These are phyloP conservation scores for Chrysoporthe puriensis DNA, from an alignment of 2,329 filamentous ascomycete species.

Conservation along the genomic window DNA sequence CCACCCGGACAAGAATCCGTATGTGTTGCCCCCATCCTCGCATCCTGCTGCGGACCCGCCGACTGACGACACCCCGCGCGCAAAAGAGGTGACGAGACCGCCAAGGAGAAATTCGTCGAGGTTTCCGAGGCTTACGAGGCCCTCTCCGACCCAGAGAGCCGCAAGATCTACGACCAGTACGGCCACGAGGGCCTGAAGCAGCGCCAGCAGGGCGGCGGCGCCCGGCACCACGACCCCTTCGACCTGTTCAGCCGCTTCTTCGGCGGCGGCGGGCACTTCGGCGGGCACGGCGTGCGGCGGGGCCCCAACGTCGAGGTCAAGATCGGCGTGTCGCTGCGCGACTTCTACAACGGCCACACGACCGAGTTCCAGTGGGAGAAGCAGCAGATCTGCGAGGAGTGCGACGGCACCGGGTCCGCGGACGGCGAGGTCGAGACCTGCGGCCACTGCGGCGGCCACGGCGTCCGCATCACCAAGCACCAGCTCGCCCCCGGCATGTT, in stretches of 20 bases:
- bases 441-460: conserved; percentile 74
- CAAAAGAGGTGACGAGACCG: conserved; percentile 72
- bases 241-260: conserved; percentile 98
- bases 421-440: conserved; percentile 87
- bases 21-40: conserved; percentile 43
- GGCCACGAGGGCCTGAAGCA: conserved; percentile 90
- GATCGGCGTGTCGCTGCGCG: conserved; percentile 76
- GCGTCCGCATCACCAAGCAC: conserved; percentile 85
- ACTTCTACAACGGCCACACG: conserved; percentile 89
- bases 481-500: conserved; percentile 97
- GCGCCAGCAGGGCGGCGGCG: conserved; percentile 70
- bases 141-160: conserved; percentile 76
- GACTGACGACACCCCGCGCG: neutral
- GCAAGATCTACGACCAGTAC: conserved; percentile 91
- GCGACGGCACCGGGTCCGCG: conserved; percentile 81
- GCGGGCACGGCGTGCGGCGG: conserved; percentile 70
- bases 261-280: conserved; percentile 85
- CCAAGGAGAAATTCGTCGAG: conserved; percentile 89
- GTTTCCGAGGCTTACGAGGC: conserved; percentile 95
- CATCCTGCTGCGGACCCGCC: conserved; percentile 7
- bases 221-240: conserved; percentile 79
- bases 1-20: conserved; percentile 98
- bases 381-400: conserved; percentile 91
- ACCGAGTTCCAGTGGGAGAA: conserved; percentile 92
- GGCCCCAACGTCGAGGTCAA: conserved; percentile 90